Evolutionary conservation across 2,329 filamentous ascomycete genomes (phyloP).

Genomic region (Metarhizium brunneum): DNA sequence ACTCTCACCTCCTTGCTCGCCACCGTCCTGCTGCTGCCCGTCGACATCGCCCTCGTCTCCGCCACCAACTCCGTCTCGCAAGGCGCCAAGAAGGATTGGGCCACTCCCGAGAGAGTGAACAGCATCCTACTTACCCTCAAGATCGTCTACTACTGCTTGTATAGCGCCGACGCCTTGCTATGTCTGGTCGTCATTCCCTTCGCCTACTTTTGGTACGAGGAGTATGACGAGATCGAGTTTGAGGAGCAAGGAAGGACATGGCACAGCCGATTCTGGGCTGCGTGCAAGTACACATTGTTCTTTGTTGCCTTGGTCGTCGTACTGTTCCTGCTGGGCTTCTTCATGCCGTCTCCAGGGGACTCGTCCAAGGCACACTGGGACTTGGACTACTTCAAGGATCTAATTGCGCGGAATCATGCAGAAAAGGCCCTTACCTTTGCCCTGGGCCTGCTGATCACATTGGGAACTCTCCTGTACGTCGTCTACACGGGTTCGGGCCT

Average conservation of each 20-base stretch:
- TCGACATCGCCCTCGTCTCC: slow-evolving; percentile 91
- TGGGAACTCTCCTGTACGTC: slow-evolving; percentile 79
- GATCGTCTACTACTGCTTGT: slow-evolving; percentile 86
- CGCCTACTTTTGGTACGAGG: slow-evolving; percentile 96
- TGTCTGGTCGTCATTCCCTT: slow-evolving; percentile 89
- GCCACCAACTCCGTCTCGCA: slow-evolving; percentile 68
- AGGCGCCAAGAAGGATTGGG: slow-evolving; percentile 90
- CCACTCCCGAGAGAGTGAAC: slow-evolving; percentile 69
- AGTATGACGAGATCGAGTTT: slow-evolving; percentile 84
- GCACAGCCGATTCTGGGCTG: slow-evolving; percentile 65
- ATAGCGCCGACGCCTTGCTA: slow-evolving; percentile 82
- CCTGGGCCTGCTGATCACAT: slow-evolving; percentile 75
- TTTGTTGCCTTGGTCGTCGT: slow-evolving; percentile 74
- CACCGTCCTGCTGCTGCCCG: slow-evolving; percentile 83
- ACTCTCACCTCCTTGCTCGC: slow-evolving; percentile 82
- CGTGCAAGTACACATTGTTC: slow-evolving; percentile 80
- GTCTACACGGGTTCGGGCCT: slow-evolving; percentile 85
- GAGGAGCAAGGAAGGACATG: slow-evolving; percentile 72
- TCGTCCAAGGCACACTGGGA: slow-evolving; percentile 60
- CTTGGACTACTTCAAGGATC: slow-evolving; percentile 82
- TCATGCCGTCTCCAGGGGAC: slow-evolving; percentile 71
- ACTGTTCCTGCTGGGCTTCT: slow-evolving; percentile 87
- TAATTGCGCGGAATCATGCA: slow-evolving; percentile 71
- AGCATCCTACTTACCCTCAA: slow-evolving; percentile 72
- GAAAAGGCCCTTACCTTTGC: slow-evolving; percentile 89